Percentiles rank a stretch among this genome's conserved stretches.
Conservation (phyloP, 1,139 yeast genomes). For the Blastobotrys persicus region DNA sequence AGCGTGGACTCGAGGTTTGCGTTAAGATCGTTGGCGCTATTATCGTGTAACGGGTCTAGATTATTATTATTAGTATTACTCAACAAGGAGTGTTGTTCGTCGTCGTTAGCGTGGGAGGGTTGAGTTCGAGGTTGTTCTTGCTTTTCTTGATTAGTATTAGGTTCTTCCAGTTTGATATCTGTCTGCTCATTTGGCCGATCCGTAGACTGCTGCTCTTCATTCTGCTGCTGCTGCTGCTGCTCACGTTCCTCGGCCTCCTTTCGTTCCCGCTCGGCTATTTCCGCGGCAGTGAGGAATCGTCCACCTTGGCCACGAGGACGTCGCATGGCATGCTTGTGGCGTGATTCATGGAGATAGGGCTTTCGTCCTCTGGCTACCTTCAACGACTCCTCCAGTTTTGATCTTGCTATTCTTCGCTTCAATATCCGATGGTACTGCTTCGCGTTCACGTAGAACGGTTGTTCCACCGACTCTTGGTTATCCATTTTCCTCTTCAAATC, state of each 20-base stretch:
- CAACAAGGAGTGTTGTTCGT: constrained; percentile 1
- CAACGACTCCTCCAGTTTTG: constrained; percentile 83
- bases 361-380: constrained; percentile 87
- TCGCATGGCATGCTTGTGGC: constrained; percentile 99
- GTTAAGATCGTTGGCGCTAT: constrained; percentile 3
- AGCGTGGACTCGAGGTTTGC: constrained; percentile 6
- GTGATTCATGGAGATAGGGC: constrained; percentile 93
- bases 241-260: constrained; percentile 40
- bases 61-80: constrained; percentile 5
- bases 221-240: not conserved
- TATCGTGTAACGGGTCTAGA: not conserved
- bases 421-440: constrained; percentile 94
- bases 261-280: constrained; percentile 80
- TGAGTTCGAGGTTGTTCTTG: not conserved
- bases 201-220: not conserved
- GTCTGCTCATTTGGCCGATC: not conserved
- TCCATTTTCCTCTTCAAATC: constrained; percentile 5
- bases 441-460: constrained; percentile 96
- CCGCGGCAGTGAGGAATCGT: constrained; percentile 92
- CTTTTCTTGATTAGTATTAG: not conserved
- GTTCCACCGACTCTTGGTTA: constrained; percentile 50
- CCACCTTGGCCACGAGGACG: constrained; percentile 99
- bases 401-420: constrained; percentile 90
- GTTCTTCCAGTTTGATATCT: not conserved
- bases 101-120: constrained; percentile 5